Conservation (phyloP, 2,329 filamentous ascomycete genomes). For the Talaromyces sp. region DNA sequence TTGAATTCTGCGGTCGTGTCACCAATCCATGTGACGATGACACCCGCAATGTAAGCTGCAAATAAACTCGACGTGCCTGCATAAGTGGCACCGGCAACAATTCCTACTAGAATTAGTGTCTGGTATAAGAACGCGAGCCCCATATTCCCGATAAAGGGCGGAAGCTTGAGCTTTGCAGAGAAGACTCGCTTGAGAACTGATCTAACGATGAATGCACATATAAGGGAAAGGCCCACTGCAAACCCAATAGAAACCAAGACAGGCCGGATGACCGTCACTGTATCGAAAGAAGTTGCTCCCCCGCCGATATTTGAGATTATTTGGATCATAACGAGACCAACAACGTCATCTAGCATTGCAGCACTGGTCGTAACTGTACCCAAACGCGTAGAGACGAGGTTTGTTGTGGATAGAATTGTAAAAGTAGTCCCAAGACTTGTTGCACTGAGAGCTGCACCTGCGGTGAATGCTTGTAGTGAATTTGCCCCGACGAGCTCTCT, state of each 20-base stretch:
- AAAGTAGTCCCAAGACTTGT: slow-evolving; percentile 75
- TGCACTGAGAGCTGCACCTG: slow-evolving; percentile 72
- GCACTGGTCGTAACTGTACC: slow-evolving; percentile 62
- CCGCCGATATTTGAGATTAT: slow-evolving; percentile 69
- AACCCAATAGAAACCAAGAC: slow-evolving; percentile 52
- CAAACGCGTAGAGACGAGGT: slow-evolving; percentile 56
- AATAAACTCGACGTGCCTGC: slow-evolving; percentile 61
- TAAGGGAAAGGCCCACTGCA: slow-evolving; percentile 30
- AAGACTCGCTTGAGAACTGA: slow-evolving; percentile 14
- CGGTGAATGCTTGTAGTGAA: slow-evolving; percentile 67
- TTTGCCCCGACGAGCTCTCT: slow-evolving; percentile 52
- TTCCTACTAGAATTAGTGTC: slow-evolving; percentile 47
- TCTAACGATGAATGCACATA: slow-evolving; percentile 27
- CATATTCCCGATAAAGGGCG: slow-evolving; percentile 5
- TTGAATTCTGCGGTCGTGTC: slow-evolving; percentile 15
- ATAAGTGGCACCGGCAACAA: slow-evolving; percentile 55
- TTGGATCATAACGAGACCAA: slow-evolving; percentile 73
- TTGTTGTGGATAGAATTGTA: slow-evolving; percentile 64
- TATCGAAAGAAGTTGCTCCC: slow-evolving; percentile 33
- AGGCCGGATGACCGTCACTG: slow-evolving; percentile 52
- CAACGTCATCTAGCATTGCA: slow-evolving; percentile 26
- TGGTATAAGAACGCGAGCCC: slow-evolving; percentile 46
- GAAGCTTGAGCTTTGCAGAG: slow-evolving; percentile 6
- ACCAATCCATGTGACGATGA: slow-evolving; percentile 56
- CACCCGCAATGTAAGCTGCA: slow-evolving; percentile 61